These are phyloP conservation scores for Tulasnella sp. DNA, from an alignment of 768 basidiomycete species.

Conservation along the genomic window DNA sequence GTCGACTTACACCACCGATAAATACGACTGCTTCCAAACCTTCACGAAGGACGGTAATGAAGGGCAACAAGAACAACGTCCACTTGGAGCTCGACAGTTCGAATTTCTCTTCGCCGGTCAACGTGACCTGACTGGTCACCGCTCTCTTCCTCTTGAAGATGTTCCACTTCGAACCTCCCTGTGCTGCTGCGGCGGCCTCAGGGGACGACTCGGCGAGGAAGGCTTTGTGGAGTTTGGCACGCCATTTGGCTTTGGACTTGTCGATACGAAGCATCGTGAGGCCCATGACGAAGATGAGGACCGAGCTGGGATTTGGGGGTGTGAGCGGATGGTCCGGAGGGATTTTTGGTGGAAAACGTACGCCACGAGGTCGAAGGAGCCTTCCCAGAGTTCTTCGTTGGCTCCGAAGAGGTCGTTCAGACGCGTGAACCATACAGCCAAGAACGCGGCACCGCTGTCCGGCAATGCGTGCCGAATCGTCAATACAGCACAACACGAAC, in stretches of 20 bases:
- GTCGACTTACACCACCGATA: constrained; percentile 59
- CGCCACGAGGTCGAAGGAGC: constrained; percentile 36
- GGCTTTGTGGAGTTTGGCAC: constrained; percentile 69
- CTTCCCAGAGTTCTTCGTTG: constrained; percentile 90
- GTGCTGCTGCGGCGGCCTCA: background rate
- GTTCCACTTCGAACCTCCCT: background rate
- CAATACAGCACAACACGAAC: background rate
- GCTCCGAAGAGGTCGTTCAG: constrained; percentile 71
- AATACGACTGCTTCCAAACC: constrained; percentile 89
- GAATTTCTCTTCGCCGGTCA: constrained; percentile 18
- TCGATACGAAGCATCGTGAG: constrained; percentile 93
- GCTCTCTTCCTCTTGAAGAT: background rate
- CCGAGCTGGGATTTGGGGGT: constrained; percentile 22
- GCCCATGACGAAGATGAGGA: constrained; percentile 90
- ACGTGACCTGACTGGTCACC: too few species aligned
- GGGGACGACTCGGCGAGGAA: constrained; percentile 33
- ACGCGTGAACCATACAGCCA: constrained; percentile 67
- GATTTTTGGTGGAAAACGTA: constrained; percentile 26
- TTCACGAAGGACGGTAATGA: constrained; percentile 88
- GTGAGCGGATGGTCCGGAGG: background rate
- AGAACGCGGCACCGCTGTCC: background rate
- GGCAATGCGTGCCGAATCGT: background rate
- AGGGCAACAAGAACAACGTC: constrained; percentile 77
- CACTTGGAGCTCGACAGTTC: constrained; percentile 38
- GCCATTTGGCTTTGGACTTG: constrained; percentile 87